phyloP scores from a whole-genome alignment of 2,329 filamentous ascomycete genomes.

The Meredithiella fracta region DNA sequence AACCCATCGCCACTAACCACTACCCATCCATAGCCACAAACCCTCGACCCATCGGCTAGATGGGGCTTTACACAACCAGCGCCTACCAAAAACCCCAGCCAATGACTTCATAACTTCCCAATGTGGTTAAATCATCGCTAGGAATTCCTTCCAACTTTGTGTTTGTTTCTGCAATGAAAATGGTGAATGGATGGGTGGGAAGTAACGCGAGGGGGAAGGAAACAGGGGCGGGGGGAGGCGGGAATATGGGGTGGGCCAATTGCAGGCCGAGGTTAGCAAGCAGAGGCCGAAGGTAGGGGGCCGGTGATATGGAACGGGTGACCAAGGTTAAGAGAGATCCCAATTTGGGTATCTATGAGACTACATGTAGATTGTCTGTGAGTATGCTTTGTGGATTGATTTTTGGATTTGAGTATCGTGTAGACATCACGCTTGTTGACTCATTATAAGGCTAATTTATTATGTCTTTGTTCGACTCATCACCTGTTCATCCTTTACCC shows the following conservation, averaged over 20 bases:
- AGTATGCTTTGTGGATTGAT: too few relatives aligned
- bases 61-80: neutral
- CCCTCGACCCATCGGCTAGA: neutral
- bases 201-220: neutral
- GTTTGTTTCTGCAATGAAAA: too few relatives aligned
- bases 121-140: neutral
- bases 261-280: slow-evolving; percentile 13
- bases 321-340: too few relatives aligned
- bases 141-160: neutral
- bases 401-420: too few relatives aligned
- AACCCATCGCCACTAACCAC: too few relatives aligned
- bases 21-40: neutral
- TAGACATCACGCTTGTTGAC: neutral
- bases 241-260: slow-evolving; percentile 7
- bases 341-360: too few relatives aligned
- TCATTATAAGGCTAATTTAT: neutral
- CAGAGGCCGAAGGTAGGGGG: neutral
- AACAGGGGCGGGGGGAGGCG: neutral
- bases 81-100: neutral
- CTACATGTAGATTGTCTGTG: too few relatives aligned
- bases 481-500: neutral
- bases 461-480: neutral
- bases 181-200: too few relatives aligned
- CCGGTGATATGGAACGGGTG: slow-evolving; percentile 1
- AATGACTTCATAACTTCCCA: neutral